These are phyloP conservation scores for Cucumis cinereus DNA, from an alignment of 306 rosid species.

Conservation along the genomic window DNA sequence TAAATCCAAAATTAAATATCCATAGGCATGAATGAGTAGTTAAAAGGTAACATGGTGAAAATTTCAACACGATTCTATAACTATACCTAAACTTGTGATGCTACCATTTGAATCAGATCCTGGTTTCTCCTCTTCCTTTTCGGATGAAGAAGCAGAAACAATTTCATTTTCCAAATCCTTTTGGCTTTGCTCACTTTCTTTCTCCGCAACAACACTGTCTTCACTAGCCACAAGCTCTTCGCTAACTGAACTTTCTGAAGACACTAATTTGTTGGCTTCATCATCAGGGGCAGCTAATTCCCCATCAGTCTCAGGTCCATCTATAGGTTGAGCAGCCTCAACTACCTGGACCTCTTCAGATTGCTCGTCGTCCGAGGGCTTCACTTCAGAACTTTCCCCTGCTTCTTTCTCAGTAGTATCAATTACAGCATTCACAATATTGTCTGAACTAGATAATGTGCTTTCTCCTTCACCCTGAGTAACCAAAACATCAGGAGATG, in stretches of 20 bases:
- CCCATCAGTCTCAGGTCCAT: constrained; percentile 23
- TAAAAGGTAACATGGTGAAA: not conserved
- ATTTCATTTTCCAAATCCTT: constrained; percentile 21
- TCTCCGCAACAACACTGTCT: constrained; percentile 20
- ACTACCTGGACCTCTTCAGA: not conserved
- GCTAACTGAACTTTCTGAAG: constrained; percentile 20
- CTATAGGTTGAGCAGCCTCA: constrained; percentile 11
- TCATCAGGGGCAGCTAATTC: constrained; percentile 22
- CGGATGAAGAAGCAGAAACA: constrained; percentile 23
- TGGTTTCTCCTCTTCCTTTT: constrained; percentile 24
- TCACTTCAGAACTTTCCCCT: not conserved
- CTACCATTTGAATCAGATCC: constrained; percentile 27
- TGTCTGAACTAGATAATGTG: not conserved
- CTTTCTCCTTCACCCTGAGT: not conserved
- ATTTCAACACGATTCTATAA: constrained; percentile 11
- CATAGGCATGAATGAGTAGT: not conserved
- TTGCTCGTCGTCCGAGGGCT: not conserved
- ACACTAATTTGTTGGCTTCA: constrained; percentile 10
- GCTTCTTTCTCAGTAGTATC: not conserved
- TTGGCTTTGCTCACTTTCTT: constrained; percentile 30
- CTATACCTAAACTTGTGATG: constrained; percentile 29
- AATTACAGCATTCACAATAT: not conserved
- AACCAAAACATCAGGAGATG: not conserved
- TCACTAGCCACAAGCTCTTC: constrained; percentile 25
- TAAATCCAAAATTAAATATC: not conserved